These are phyloP conservation scores for Hondaea fermentalgiana DNA, from an alignment of 108 stramenopile species.

Conservation along the genomic window DNA sequence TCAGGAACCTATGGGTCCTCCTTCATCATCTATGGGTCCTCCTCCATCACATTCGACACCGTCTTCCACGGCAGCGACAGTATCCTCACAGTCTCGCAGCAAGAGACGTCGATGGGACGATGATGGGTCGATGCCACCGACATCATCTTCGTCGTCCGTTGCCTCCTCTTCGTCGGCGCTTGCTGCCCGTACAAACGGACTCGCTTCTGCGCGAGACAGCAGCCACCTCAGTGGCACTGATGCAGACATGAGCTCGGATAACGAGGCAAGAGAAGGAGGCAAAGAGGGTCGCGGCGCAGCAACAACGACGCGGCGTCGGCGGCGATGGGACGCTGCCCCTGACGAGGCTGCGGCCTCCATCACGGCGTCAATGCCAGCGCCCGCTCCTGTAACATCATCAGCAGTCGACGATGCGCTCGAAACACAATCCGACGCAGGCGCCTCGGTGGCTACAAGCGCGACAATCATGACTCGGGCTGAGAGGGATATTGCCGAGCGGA, in stretches of 20 bases:
- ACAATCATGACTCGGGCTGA: neutral
- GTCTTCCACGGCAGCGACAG: conserved; percentile 57
- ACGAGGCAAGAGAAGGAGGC: conserved; percentile 22
- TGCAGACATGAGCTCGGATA: conserved; percentile 25
- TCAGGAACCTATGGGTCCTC: neutral
- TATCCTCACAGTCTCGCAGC: neutral
- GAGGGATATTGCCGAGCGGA: conserved; percentile 39
- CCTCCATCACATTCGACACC: neutral
- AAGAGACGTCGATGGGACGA: conserved; percentile 39
- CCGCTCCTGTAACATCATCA: neutral
- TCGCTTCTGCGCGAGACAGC: conserved; percentile 9
- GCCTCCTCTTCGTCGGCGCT: too few species aligned
- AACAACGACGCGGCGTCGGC: neutral
- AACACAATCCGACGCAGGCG: neutral
- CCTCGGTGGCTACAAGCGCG: neutral
- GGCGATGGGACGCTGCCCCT: neutral
- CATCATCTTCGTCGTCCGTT: too few species aligned
- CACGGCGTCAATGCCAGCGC: neutral
- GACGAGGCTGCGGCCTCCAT: neutral
- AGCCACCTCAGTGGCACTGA: conserved; percentile 31
- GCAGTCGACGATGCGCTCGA: neutral
- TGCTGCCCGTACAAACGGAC: too few species aligned
- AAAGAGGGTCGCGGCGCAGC: neutral
- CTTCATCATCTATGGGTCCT: neutral
- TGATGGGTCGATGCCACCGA: neutral